A percentile compares a stretch with the other conserved stretches of the same genome.
phyloP scores from a whole-genome alignment of 2,329 filamentous ascomycete genomes.

The Hypoxylon sp. region DNA sequence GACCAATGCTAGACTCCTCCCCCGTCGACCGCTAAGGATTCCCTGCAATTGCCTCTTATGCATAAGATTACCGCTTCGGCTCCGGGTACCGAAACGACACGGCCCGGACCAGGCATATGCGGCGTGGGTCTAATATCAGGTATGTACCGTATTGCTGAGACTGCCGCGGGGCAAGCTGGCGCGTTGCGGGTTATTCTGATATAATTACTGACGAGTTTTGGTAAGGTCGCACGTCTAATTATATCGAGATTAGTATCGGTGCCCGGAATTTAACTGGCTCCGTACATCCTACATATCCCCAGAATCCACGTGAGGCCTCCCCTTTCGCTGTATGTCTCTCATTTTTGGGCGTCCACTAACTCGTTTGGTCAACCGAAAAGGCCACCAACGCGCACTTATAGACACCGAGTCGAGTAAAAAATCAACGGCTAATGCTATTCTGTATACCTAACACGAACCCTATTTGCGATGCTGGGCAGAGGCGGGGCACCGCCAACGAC shows the following conservation, averaged over 20 bases:
- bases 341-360: neutral
- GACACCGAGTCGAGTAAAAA: neutral
- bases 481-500: conserved; percentile 5
- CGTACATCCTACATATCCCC: neutral
- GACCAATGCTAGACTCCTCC: neutral
- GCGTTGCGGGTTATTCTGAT: neutral
- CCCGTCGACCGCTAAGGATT: neutral
- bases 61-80: conserved; percentile 1
- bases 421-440: neutral
- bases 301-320: neutral
- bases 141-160: neutral
- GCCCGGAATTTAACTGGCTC: neutral
- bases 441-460: neutral
- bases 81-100: neutral
- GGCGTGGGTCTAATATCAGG: neutral
- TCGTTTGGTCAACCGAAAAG: neutral
- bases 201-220: neutral
- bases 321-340: neutral
- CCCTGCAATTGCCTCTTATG: conserved; percentile 1
- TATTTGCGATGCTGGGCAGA: conserved; percentile 3
- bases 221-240: neutral
- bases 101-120: neutral
- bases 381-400: neutral
- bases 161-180: neutral
- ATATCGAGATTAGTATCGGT: neutral